Evolutionary conservation across 192 early-diverging fungal species (phyloP).

Genomic region (Coemansia sp.): DNA sequence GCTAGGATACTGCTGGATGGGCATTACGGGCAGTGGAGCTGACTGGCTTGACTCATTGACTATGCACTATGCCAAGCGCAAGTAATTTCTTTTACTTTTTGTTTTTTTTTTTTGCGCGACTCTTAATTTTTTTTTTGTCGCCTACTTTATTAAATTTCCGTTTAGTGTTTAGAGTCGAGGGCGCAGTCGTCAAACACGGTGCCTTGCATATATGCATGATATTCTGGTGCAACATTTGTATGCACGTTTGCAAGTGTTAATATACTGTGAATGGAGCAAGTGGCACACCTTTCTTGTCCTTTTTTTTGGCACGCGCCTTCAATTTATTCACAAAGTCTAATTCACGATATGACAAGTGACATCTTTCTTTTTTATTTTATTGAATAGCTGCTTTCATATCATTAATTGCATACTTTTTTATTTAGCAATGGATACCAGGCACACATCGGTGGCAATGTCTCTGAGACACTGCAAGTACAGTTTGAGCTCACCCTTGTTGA

Average conservation of each 20-base stretch:
- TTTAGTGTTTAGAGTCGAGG: neutral
- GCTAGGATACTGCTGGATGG: conserved; percentile 61
- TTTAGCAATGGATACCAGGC: neutral
- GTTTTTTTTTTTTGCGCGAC: no score
- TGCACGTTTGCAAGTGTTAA: neutral
- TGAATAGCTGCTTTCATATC: neutral
- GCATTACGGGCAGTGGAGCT: conserved; percentile 59
- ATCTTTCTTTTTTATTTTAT: neutral
- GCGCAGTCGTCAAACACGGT: conserved; percentile 4
- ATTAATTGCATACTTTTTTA: neutral
- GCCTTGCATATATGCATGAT: conserved; percentile 8
- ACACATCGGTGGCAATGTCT: neutral
- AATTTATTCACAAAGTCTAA: neutral
- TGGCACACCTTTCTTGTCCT: neutral
- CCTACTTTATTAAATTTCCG: neutral
- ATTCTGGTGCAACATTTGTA: neutral
- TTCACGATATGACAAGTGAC: neutral
- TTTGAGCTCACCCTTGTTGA: neutral
- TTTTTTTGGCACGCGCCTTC: neutral
- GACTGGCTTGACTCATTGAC: conserved; percentile 62
- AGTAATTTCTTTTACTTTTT: neutral
- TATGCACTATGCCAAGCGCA: conserved; percentile 53
- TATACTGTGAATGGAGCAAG: conserved; percentile 1
- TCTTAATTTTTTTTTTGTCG: conserved; percentile 2
- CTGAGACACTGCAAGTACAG: neutral